A percentile compares a stretch with the other conserved stretches of the same genome.
Evolutionary conservation across 1,284 basidiomycete species (phyloP).

Genomic region (Cryptococcus deneoformans): DNA sequence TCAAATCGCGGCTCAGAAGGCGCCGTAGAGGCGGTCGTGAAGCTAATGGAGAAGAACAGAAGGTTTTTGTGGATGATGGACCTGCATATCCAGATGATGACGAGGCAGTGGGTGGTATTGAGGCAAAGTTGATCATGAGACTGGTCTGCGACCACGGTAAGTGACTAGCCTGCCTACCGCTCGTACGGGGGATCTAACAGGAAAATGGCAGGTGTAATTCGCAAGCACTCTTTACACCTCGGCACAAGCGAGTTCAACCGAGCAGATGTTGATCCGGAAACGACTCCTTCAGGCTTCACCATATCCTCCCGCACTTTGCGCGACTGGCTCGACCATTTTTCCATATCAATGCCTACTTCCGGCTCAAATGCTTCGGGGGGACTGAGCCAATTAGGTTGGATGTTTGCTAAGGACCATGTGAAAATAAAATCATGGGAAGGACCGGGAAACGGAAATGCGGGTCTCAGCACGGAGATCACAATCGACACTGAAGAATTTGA

Average conservation of each 20-base stretch:
- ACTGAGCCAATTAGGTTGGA: slow-evolving; percentile 41
- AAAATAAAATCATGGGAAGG: slow-evolving; percentile 45
- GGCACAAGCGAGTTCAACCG: slow-evolving; percentile 40
- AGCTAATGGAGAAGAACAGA: slow-evolving; percentile 21
- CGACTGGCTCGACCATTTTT: slow-evolving; percentile 49
- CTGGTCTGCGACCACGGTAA: slow-evolving; percentile 47
- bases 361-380: slow-evolving; percentile 16
- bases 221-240: slow-evolving; percentile 47
- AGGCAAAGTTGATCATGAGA: slow-evolving; percentile 35
- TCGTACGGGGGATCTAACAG: neutral
- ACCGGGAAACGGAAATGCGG: slow-evolving; percentile 13
- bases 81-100: slow-evolving; percentile 12
- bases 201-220: slow-evolving; percentile 37
- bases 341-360: slow-evolving; percentile 21
- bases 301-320: slow-evolving; percentile 39
- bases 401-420: slow-evolving; percentile 37
- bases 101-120: slow-evolving; percentile 17
- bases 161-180: slow-evolving; percentile 4
- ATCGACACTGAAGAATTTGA: slow-evolving; percentile 42
- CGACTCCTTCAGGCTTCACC: slow-evolving; percentile 40
- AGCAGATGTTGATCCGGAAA: slow-evolving; percentile 40
- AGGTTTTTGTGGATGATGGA: slow-evolving; percentile 7
- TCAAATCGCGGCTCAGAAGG: slow-evolving; percentile 11
- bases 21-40: slow-evolving; percentile 3
- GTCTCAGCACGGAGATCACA: slow-evolving; percentile 43